Conservation (phyloP, 164 flowering plant species). For the Macadamia tetraphylla region DNA sequence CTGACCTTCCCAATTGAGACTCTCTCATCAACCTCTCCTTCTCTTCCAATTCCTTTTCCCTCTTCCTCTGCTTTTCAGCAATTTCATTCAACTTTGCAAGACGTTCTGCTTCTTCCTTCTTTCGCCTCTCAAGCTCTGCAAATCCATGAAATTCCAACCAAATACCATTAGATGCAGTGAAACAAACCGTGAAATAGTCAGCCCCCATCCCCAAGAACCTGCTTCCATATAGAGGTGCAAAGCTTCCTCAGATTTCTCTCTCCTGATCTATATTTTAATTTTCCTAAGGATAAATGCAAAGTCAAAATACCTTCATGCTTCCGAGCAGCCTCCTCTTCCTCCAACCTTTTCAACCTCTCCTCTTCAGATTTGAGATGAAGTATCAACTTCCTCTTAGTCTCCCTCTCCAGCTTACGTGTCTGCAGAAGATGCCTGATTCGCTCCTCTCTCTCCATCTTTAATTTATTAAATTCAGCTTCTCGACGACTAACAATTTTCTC, state of each 20-base stretch:
- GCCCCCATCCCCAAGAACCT: background rate
- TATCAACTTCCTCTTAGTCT: constrained; percentile 52
- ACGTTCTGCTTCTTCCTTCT: constrained; percentile 71
- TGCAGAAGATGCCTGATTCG: constrained; percentile 35
- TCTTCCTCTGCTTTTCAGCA: constrained; percentile 78
- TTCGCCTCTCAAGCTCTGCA: constrained; percentile 78
- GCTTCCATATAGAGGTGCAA: too few relatives aligned
- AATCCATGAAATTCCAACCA: background rate
- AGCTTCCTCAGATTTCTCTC: background rate
- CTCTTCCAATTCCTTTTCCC: constrained; percentile 73
- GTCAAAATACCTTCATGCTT: constrained; percentile 63
- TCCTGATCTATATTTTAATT: too few relatives aligned
- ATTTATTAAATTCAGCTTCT: constrained; percentile 47
- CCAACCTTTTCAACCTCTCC: constrained; percentile 51
- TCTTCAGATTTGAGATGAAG: constrained; percentile 59
- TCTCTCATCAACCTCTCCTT: constrained; percentile 53
- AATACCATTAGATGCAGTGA: background rate
- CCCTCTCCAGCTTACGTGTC: constrained; percentile 52
- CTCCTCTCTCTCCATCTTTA: constrained; percentile 65
- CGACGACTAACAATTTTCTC: constrained; percentile 48
- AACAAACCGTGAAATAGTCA: background rate
- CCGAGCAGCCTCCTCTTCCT: constrained; percentile 79
- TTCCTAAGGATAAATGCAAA: background rate
- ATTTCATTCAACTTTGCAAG: constrained; percentile 77
- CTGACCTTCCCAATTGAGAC: constrained; percentile 36